Base-by-base conservation (phyloP, 352 stramenopile genomes). In the Globisporangium polare region DNA sequence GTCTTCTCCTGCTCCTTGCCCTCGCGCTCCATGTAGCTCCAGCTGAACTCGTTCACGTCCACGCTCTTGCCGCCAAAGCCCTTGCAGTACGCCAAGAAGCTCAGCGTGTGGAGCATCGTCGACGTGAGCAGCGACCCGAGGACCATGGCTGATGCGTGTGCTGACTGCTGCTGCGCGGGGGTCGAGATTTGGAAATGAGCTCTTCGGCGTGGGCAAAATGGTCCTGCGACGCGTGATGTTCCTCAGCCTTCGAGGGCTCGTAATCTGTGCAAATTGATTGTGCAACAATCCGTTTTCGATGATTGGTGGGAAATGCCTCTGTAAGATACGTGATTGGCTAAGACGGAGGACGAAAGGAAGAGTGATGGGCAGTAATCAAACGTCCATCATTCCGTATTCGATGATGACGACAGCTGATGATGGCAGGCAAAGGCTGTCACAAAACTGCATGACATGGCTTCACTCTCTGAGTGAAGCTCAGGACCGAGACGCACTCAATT, bases 1-100 rank as follows among this genome's bases (percentile, higher is more conserved):
- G 75, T 77, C 39, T 35, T 39, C 68, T 60, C 24, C 76, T 64
- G 12, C 75, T 65, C 51, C 65, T 78, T 18, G 49, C 26, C 49
- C 27, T 71, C 62, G n/a, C 78, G 71, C 63, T 92, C 78, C 27
- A 92, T 80, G 75, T 86, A 92, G 54, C 77, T 85, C 80, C 83
- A 92, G 47, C 78, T 77, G 62, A 88, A 87, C 43, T 83, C 53
- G 66, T 87, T 71, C 20, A 84, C 60, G 20, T 31, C 58, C n/a
- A 69, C 67, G 33, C 56, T 82, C 62, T 87, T 82, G 33, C 69
- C 67, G 37, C 63, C 67, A 60, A 88, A 89, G 29, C 83, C 80
- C 10, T 67, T 69, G 37, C 78, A 73, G 64, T 75, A 92, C 31
- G 76, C 76, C 42, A 81, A 12, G n/a, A 77, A 60, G 53, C 86